Base-by-base conservation (phyloP, 257 asterid species). In the Lycium barbarum region DNA sequence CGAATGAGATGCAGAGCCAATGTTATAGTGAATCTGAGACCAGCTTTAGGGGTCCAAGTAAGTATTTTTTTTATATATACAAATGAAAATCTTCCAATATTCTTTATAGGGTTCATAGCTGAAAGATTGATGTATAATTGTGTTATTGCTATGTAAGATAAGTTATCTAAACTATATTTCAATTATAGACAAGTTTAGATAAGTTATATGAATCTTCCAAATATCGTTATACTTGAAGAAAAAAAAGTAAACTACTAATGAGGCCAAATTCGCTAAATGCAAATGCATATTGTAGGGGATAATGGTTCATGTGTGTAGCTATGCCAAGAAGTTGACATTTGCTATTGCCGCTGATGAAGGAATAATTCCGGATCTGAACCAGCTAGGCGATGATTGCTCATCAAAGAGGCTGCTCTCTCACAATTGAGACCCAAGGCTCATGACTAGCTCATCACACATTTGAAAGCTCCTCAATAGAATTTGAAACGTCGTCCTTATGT, bases 271-370 rank as follows among this genome's bases (percentile, higher is more conserved):
- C 7, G 14, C 70, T 63, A 10, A n/a, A 43, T 38, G 7, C 7
- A 40, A 15, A 15, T 71, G 47, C 49, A 67, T 35, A 33, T 33
- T 38, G 80, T 45, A 73, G 80, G 80, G 80, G 80, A 4, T 73
- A 11, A 73, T 73, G 80, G 59, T 73, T 47, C 80, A 73, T 22
- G 80, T 7, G 80, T 73, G 80, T 73, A 73, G 59, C 15, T 47
- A 73, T 73, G 80, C 12, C n/a, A 73, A 73, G n/a, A 10, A 73
- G 7, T 43, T 73, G 33, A 73, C 59, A 20, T 73, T 47, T 73
- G 22, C n/a, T 18, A 22, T 73, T n/a, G 80, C 59, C 2, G 80
- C 47, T 73, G 40, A 47, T 45, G 59, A 73, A 47, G 80, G 59
- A 45, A 11, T 73, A 20, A n/a, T 73, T 47, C 80, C 59, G 45